These are phyloP conservation scores for Chlorociboria aeruginascens DNA, from an alignment of 495 filamentous ascomycete species.

Conservation along the genomic window DNA sequence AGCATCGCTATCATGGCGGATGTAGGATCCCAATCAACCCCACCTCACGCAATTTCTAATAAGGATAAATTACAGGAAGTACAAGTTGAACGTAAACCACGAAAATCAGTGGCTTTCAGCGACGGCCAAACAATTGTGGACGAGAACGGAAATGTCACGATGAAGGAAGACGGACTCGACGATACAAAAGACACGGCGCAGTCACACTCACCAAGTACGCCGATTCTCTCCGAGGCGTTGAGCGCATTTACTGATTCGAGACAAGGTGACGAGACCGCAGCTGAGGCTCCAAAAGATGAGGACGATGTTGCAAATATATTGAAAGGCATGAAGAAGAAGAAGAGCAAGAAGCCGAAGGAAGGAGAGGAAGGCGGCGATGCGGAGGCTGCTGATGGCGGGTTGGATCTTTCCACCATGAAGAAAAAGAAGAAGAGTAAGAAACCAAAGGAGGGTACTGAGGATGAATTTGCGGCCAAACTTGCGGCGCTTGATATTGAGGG, in stretches of 20 bases:
- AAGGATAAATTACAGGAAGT: conserved; percentile 17
- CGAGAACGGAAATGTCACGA: conserved; percentile 68
- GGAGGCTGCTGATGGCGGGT: conserved; percentile 36
- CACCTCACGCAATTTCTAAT: conserved; percentile 20
- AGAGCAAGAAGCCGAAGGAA: conserved; percentile 57
- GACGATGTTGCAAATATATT: conserved; percentile 62
- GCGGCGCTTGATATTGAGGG: conserved; percentile 69
- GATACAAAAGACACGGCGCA: conserved; percentile 53
- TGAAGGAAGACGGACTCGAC: conserved; percentile 46
- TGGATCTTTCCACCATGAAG: conserved; percentile 67
- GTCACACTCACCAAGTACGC: conserved; percentile 55
- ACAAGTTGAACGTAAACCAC: conserved; percentile 43
- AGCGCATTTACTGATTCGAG: conserved; percentile 35
- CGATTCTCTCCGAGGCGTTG: conserved; percentile 36
- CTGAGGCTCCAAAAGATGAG: conserved; percentile 26
- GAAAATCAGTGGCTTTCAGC: conserved; percentile 86
- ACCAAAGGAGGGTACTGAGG: conserved; percentile 48
- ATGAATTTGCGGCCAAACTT: conserved; percentile 45
- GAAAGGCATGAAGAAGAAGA: conserved; percentile 81
- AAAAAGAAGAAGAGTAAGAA: conserved; percentile 96
- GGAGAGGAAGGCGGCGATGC: conserved; percentile 46
- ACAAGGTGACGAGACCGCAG: conserved; percentile 17
- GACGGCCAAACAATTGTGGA: conserved; percentile 75
- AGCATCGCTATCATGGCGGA: conserved; percentile 27
- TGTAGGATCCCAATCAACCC: conserved; percentile 8